phyloP scores from a whole-genome alignment of 2,329 filamentous ascomycete genomes.

The Botryotinia convoluta region DNA sequence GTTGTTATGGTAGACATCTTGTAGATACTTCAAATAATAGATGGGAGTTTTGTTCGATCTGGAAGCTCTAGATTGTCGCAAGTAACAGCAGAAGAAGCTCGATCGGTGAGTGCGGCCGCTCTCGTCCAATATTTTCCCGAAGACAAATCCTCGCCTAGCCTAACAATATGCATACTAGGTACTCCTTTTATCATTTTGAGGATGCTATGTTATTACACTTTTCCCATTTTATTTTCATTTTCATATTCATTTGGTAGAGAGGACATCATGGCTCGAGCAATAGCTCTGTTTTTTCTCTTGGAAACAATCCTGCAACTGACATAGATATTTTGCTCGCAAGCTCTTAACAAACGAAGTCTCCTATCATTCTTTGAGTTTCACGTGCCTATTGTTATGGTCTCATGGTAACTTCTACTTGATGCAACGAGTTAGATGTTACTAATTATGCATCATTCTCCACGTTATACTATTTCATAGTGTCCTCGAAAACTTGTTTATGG shows the following conservation, averaged over 20 bases:
- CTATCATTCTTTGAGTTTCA: not conserved
- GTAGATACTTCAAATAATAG: not conserved
- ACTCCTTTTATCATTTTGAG: not conserved
- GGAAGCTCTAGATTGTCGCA: slow-evolving; percentile 4
- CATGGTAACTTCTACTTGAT: not conserved
- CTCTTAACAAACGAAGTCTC: not conserved
- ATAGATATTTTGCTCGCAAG: not conserved
- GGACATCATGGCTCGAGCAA: not conserved
- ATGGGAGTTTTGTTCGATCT: not conserved
- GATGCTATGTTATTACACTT: not conserved
- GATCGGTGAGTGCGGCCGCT: slow-evolving; percentile 13
- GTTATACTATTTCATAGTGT: not conserved
- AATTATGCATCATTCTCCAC: not conserved
- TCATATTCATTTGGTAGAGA: not conserved
- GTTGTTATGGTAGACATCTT: slow-evolving; percentile 83
- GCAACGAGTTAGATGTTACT: not conserved
- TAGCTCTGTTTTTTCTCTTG: not conserved
- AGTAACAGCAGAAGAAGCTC: slow-evolving; percentile 3
- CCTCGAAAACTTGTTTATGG: not conserved
- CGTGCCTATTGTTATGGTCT: not conserved
- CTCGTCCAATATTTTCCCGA: not conserved
- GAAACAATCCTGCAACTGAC: too few species aligned
- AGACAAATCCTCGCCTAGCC: slow-evolving; percentile 4
- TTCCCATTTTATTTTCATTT: not conserved
- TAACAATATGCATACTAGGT: not conserved